Percentiles rank a stretch among this genome's conserved stretches.
Evolutionary conservation across 2,329 filamentous ascomycete species (phyloP).

Genomic region (Triangularia verruculosa): DNA sequence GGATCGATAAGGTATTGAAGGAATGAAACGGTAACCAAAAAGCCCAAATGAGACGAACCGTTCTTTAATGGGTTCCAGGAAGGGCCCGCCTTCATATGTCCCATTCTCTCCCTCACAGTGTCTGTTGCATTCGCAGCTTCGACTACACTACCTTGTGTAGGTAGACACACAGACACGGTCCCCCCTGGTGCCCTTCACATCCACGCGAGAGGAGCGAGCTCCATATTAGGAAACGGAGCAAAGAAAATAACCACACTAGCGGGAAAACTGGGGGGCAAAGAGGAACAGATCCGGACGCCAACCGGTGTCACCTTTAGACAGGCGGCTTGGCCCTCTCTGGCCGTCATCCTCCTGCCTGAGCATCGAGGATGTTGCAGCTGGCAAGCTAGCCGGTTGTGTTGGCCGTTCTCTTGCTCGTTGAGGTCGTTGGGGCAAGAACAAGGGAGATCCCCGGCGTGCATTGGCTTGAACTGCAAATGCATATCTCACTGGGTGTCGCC

Average conservation of each 20-base stretch:
- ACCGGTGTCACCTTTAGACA: background rate
- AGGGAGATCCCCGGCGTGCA: background rate
- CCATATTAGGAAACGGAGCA: background rate
- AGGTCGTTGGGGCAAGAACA: background rate
- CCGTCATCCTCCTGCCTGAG: background rate
- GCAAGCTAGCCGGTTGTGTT: background rate
- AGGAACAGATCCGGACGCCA: background rate
- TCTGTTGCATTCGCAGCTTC: background rate
- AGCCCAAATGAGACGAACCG: background rate
- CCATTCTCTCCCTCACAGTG: background rate
- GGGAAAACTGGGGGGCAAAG: background rate
- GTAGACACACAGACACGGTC: background rate
- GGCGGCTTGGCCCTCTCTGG: background rate
- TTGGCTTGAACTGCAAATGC: background rate
- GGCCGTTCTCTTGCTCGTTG: background rate
- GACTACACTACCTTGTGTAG: background rate
- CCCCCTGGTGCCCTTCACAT: background rate
- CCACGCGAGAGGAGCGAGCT: background rate
- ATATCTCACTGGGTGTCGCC: background rate
- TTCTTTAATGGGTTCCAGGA: background rate
- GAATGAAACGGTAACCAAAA: background rate
- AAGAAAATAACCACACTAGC: background rate
- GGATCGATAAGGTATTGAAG: background rate
- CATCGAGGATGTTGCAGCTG: background rate
- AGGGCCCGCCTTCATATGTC: background rate